phyloP scores from a whole-genome alignment of 805 yeast species.

The Yamadazyma tumulicola region DNA sequence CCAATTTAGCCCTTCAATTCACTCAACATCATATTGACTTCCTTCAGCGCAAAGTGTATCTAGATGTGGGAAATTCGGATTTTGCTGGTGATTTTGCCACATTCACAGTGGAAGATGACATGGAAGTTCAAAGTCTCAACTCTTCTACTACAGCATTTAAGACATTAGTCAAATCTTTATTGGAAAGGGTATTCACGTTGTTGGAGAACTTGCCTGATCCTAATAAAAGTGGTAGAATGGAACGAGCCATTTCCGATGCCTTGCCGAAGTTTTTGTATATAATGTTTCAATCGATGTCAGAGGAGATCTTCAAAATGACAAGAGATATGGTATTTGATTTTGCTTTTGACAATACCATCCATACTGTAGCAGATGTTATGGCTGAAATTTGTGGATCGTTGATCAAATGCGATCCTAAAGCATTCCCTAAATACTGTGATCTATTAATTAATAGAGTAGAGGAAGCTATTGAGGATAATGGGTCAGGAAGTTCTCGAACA shows the following conservation, averaged over 20 bases:
- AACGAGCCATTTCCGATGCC: conserved; percentile 38
- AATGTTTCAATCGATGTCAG: conserved; percentile 57
- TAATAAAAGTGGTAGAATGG: conserved; percentile 48
- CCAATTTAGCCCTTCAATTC: conserved; percentile 45
- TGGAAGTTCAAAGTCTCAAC: conserved; percentile 54
- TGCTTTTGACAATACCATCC: conserved; percentile 54
- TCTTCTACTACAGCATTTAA: conserved; percentile 74
- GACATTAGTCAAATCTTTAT: conserved; percentile 52
- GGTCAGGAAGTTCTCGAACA: conserved; percentile 73
- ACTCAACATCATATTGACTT: conserved; percentile 61
- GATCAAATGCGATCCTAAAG: conserved; percentile 57
- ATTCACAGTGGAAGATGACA: conserved; percentile 10
- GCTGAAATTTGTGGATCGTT: conserved; percentile 73
- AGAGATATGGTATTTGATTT: conserved; percentile 51
- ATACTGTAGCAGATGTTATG: conserved; percentile 60
- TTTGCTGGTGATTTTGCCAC: neutral
- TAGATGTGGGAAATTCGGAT: conserved; percentile 9
- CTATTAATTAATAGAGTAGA: conserved; percentile 50
- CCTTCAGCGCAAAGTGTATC: conserved; percentile 43
- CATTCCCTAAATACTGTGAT: conserved; percentile 41
- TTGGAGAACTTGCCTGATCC: conserved; percentile 69
- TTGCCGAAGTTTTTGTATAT: conserved; percentile 36
- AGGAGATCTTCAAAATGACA: conserved; percentile 47
- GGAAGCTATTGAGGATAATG: conserved; percentile 69
- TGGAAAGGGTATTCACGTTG: conserved; percentile 57